These are phyloP conservation scores for Jatropha curcas DNA, from an alignment of 345 rosid species.

Conservation along the genomic window DNA sequence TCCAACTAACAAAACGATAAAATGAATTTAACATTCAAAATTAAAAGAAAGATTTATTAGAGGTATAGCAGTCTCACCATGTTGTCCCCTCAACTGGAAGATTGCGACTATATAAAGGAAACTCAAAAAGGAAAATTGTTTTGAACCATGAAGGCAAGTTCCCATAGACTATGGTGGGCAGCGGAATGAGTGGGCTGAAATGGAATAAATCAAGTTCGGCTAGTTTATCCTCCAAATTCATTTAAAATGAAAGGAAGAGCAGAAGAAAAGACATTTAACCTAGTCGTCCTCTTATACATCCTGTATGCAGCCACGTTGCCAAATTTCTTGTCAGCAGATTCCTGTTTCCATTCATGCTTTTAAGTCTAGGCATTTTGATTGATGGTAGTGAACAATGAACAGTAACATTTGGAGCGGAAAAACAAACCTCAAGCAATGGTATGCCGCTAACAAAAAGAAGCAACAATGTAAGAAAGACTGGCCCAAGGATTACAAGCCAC, in stretches of 20 bases:
- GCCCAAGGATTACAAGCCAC: slow-evolving; percentile 85
- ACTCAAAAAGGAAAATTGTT: slow-evolving; percentile 58
- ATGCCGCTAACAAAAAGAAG: slow-evolving; percentile 89
- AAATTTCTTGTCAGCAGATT: slow-evolving; percentile 77
- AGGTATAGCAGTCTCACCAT: slow-evolving; percentile 53
- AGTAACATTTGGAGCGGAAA: slow-evolving; percentile 4
- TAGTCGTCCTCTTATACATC: slow-evolving; percentile 69
- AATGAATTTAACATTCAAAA: no score
- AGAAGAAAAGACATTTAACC: slow-evolving; percentile 37
- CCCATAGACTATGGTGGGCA: slow-evolving; percentile 61
- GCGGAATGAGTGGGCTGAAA: slow-evolving; percentile 82
- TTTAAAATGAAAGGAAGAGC: not conserved
- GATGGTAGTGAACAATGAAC: not conserved
- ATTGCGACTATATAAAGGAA: slow-evolving; percentile 72
- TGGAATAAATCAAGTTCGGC: slow-evolving; percentile 9
- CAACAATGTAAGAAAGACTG: slow-evolving; percentile 73
- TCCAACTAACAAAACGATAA: no score
- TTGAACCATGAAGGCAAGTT: slow-evolving; percentile 80
- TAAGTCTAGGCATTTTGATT: not conserved
- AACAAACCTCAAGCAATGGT: slow-evolving; percentile 86
- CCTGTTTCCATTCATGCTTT: slow-evolving; percentile 40
- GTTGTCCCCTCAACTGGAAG: slow-evolving; percentile 57
- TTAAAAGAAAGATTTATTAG: not conserved
- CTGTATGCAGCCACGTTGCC: slow-evolving; percentile 67
- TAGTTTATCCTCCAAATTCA: slow-evolving; percentile 6